Base-by-base conservation (phyloP, 2,329 filamentous ascomycete genomes). In the Fusarium bulbicola region DNA sequence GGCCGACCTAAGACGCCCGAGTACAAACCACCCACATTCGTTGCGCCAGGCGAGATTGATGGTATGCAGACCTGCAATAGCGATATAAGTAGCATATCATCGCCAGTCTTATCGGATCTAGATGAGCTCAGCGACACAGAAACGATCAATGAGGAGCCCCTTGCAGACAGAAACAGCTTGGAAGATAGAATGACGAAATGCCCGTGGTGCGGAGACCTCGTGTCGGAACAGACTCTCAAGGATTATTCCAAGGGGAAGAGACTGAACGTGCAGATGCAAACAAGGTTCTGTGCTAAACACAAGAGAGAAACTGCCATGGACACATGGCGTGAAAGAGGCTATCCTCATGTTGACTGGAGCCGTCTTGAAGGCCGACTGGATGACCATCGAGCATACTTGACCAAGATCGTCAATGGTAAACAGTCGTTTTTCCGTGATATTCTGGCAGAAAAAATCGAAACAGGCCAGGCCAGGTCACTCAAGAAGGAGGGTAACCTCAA, bases 281-380 rank as follows among this genome's bases (percentile, higher is more conserved):
- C 86, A 26, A 84, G 81, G 24, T 93, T 94, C 80, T 94, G 92
- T 79, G 84, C 86, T 47, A 82, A 85, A 13, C 92, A 94, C 83
- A 89, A 88, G 75, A 86, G 84, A 66, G 82, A 84, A 36, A 83
- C 87, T 6, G 92, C 91, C 5, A 74, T 82, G 61, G 81, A 84
- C 13, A 79, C 80, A 7, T 89, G 87, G 82, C 77, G 72, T 15
- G 79, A 85, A 20, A 87, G 84, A 47, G 86, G 88, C 1, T 96
- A 95, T 79, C 94, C 94, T 0, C 79, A 82, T 0, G 92, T 97
- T 58, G 82, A 93, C 65, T 97, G 94, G 93, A 80, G 82, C 2
- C 77, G 73, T 1, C 85, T 97, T 30, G 85, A 90, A 24, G 68
- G 78, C 8, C 89, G 93, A 12, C 87, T 95, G 36, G 79, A 83